phyloP scores from a whole-genome alignment of 257 asterid species.

The Perilla frutescens region DNA sequence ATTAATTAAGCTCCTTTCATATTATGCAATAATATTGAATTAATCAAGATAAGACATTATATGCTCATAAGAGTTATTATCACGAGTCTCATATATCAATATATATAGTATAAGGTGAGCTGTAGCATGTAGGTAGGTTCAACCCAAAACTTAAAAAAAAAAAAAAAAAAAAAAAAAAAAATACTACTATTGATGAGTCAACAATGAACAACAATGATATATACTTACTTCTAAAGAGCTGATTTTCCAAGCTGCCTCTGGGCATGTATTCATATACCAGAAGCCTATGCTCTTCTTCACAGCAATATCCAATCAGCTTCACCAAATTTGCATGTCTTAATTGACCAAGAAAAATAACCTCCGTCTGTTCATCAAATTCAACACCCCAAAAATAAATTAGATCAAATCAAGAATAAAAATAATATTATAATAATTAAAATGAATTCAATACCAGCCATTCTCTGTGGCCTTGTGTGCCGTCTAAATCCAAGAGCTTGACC shows the following conservation, averaged over 20 bases:
- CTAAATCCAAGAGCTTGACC: conserved; percentile 72
- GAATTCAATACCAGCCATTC: conserved; percentile 71
- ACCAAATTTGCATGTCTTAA: conserved; percentile 73
- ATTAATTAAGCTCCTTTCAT: too few relatives aligned
- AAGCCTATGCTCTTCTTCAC: conserved; percentile 80
- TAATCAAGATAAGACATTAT: too few relatives aligned
- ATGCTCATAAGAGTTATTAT: too few relatives aligned
- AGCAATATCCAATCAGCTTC: conserved; percentile 77
- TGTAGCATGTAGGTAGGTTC: too few relatives aligned
- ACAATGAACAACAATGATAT: not conserved
- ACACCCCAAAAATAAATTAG: not conserved
- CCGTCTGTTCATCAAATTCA: conserved; percentile 50
- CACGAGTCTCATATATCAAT: too few relatives aligned
- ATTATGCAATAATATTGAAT: too few relatives aligned
- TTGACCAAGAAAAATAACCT: conserved; percentile 70
- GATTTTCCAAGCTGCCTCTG: conserved; percentile 82
- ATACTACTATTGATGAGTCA: too few relatives aligned
- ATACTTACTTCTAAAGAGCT: conserved; percentile 69
- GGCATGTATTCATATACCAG: conserved; percentile 83
- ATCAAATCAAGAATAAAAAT: too few relatives aligned
- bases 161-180: too few relatives aligned
- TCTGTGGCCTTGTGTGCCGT: conserved; percentile 76
- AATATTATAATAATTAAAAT: not conserved
- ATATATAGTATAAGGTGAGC: too few relatives aligned
- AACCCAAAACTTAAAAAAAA: too few relatives aligned